Base-by-base conservation (phyloP, 345 rosid species). In the Pelargonium nanum region DNA sequence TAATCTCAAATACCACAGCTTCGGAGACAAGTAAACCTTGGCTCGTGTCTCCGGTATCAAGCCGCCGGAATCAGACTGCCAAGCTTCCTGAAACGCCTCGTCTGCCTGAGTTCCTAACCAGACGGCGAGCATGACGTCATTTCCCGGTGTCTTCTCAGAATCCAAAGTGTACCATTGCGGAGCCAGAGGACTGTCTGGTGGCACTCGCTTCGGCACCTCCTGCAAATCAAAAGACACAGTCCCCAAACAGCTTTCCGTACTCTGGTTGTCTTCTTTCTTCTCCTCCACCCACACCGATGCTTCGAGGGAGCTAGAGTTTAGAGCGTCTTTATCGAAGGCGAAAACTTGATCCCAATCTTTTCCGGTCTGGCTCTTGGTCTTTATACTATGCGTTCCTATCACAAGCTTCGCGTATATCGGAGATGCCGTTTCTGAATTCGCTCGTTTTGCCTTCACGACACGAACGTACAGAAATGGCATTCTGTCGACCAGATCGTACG, bases 51-150 rank as follows among this genome's bases (percentile, higher is more conserved):
- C 95, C 55, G 83, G 87, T 16, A 83, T 79, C 67, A 88, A 68
- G 34, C 98, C 98, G n/a, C 96, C 96, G 56, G 96, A 91, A 64
- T 91, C 95, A 30, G 96, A 86, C 52, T 86, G 98, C 98, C 98
- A 91, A 0, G 98, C 95, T 68, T 91, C 98, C 68, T 86, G 98
- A 55, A 91, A 91, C 0, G 96, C 92, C 71, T 91, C 96, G 53
- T 91, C 96, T 0, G 89, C 90, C 82, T 88, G 98, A 34, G 98
- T 84, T 24, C 98, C 96, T 10, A 88, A 16, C 98, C 95, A 91
- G 15, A 84, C 85, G 0, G 96, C 88, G n/a, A 88, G 87, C 98
- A 91, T 91, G 78, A 88, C 80, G 67, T 91, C 98, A 68, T 88
- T 88, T 60, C 82, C 96, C 2, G 77, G 68, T 0, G 82, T 74